A percentile compares a stretch with the other conserved stretches of the same genome.
Conservation (phyloP, 768 basidiomycete species). For the Lentinula aciculospora region DNA sequence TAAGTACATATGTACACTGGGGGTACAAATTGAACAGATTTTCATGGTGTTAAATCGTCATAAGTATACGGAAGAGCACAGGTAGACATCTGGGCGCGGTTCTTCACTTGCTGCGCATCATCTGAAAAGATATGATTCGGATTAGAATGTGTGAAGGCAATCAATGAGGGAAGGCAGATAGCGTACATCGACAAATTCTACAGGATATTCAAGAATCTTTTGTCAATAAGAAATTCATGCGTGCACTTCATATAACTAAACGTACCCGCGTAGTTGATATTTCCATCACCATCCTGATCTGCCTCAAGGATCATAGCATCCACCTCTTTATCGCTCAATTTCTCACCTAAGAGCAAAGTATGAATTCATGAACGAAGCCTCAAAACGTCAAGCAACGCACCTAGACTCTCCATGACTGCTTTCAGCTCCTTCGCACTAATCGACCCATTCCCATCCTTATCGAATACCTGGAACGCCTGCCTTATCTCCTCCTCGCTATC, state of each 20-base stretch:
- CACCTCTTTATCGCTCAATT: slow-evolving; percentile 25
- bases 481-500: slow-evolving; percentile 38
- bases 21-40: neutral
- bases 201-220: neutral
- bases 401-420: slow-evolving; percentile 22
- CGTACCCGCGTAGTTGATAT: slow-evolving; percentile 67
- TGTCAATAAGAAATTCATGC: neutral
- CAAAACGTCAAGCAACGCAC: slow-evolving; percentile 8
- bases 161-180: neutral
- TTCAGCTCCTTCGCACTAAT: slow-evolving; percentile 22
- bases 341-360: slow-evolving; percentile 27
- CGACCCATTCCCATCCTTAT: slow-evolving; percentile 19
- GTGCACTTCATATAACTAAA: slow-evolving; percentile 11
- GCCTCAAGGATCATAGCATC: slow-evolving; percentile 40
- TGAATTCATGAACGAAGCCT: neutral
- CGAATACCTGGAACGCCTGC: slow-evolving; percentile 38
- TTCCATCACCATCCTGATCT: slow-evolving; percentile 77
- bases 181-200: neutral
- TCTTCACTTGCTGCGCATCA: slow-evolving; percentile 27
- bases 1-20: neutral
- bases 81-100: neutral
- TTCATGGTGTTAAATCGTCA: neutral
- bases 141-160: neutral
- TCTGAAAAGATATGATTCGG: slow-evolving; percentile 10
- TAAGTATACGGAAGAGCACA: neutral